Conservation (phyloP, 106 monocot species). For the Dendrobium huoshanense region DNA sequence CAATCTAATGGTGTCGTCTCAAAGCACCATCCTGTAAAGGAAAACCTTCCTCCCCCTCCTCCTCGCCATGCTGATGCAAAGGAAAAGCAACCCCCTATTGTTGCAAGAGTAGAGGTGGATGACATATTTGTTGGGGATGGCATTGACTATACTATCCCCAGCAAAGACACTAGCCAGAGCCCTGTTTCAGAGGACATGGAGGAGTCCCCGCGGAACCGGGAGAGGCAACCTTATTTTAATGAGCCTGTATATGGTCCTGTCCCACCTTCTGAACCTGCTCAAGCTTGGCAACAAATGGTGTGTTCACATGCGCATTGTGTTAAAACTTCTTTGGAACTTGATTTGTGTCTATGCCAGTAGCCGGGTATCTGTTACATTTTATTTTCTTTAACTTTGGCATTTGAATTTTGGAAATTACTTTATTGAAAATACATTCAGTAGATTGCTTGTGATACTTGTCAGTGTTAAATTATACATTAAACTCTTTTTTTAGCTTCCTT, state of each 20-base stretch:
- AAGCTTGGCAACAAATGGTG: slow-evolving; percentile 69
- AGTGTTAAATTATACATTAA: not conserved
- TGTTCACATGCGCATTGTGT: slow-evolving; percentile 17
- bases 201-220: slow-evolving; percentile 60
- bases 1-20: slow-evolving; percentile 31
- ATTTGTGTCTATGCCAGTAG: not conserved
- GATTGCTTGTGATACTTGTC: not conserved
- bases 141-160: slow-evolving; percentile 63
- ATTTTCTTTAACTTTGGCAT: not conserved
- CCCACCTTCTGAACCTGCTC: slow-evolving; percentile 74
- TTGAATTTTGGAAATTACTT: not conserved
- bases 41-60: slow-evolving; percentile 57
- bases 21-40: slow-evolving; percentile 41
- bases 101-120: slow-evolving; percentile 57
- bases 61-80: slow-evolving; percentile 24
- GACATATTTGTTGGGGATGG: slow-evolving; percentile 94
- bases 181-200: slow-evolving; percentile 83
- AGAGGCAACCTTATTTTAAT: slow-evolving; percentile 66
- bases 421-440: not conserved
- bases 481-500: not conserved
- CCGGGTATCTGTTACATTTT: not conserved
- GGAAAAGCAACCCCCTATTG: slow-evolving; percentile 37
- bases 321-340: not conserved
- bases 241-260: slow-evolving; percentile 95
- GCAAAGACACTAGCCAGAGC: slow-evolving; percentile 64